Evolutionary conservation across 1,139 yeast species (phyloP).

Genomic region (Lodderomyces orthopsilosis): DNA sequence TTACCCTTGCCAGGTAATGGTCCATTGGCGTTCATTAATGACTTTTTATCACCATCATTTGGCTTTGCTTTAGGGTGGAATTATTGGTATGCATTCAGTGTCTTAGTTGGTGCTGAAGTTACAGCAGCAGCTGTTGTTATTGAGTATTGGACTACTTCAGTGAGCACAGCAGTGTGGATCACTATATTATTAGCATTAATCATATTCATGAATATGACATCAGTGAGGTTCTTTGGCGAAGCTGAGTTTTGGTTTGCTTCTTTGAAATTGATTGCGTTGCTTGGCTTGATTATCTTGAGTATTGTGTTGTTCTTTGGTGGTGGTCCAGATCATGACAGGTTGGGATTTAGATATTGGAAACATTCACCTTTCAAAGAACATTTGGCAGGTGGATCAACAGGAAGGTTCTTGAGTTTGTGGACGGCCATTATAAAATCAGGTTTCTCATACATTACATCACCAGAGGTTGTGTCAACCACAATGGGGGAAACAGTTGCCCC

Average conservation of each 20-base stretch:
- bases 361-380: constrained; percentile 46
- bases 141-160: constrained; percentile 52
- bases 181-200: constrained; percentile 43
- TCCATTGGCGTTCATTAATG: constrained; percentile 37
- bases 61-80: constrained; percentile 56
- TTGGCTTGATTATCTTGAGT: constrained; percentile 42
- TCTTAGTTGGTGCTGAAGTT: constrained; percentile 49
- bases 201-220: constrained; percentile 38
- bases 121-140: constrained; percentile 52
- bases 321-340: constrained; percentile 57
- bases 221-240: constrained; percentile 59
- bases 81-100: constrained; percentile 49
- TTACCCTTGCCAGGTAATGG: constrained; percentile 52
- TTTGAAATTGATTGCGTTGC: constrained; percentile 42
- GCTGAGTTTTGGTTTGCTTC: constrained; percentile 67
- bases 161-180: constrained; percentile 55
- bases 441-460: constrained; percentile 36
- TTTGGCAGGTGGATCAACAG: constrained; percentile 55
- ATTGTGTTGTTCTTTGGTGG: constrained; percentile 48
- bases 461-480: constrained; percentile 36
- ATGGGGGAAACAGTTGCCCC: constrained; percentile 47
- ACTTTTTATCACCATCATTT: constrained; percentile 36
- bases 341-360: constrained; percentile 65
- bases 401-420: constrained; percentile 44
- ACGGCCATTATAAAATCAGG: constrained; percentile 31